Conservation (phyloP, 2,329 filamentous ascomycete genomes). For the Amauroascus verrucosus region DNA sequence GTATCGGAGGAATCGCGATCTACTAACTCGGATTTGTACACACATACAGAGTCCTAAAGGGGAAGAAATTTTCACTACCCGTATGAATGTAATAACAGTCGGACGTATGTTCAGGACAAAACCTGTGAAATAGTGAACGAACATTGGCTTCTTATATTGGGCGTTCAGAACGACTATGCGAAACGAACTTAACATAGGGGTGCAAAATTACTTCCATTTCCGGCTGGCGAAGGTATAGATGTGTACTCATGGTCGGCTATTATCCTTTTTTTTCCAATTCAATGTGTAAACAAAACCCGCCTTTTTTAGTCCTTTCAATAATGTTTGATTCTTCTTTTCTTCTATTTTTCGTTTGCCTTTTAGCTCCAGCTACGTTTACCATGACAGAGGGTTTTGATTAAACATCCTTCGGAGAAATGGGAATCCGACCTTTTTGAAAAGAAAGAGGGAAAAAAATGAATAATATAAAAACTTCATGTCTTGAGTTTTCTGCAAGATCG, state of each 20-base stretch:
- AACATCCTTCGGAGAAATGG: background rate
- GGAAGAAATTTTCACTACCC: constrained; percentile 77
- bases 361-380: background rate
- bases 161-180: background rate
- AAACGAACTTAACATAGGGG: background rate
- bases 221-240: background rate
- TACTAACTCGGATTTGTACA: background rate
- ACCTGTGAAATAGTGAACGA: background rate
- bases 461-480: background rate
- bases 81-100: constrained; percentile 45
- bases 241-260: constrained; percentile 3
- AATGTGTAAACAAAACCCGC: background rate
- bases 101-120: background rate
- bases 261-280: background rate
- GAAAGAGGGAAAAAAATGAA: too few relatives aligned
- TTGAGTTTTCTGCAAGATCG: constrained; percentile 5
- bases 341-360: background rate
- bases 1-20: background rate
- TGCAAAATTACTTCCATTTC: background rate
- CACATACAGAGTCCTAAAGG: constrained; percentile 58
- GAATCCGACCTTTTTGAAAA: too few relatives aligned
- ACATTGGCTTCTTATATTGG: background rate
- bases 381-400: background rate
- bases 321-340: background rate
- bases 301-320: background rate